Evolutionary conservation across 768 basidiomycete genomes (phyloP).

Genomic region (Paxillus involutus): DNA sequence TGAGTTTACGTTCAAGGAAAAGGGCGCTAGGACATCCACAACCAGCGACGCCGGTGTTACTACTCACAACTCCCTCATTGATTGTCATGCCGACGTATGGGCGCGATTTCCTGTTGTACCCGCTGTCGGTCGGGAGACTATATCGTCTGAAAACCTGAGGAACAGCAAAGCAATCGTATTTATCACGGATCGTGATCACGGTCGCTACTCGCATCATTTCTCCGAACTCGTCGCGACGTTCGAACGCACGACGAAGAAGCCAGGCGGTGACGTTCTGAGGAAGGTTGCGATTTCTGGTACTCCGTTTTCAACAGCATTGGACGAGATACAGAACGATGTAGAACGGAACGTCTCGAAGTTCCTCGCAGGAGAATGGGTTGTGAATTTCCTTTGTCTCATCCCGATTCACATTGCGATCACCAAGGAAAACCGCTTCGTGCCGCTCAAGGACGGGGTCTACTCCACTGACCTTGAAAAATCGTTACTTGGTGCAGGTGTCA

Average conservation of each 20-base stretch:
- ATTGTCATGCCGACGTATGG: slow-evolving; percentile 54
- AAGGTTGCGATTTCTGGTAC: slow-evolving; percentile 31
- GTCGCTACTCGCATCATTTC: slow-evolving; percentile 40
- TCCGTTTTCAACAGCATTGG: slow-evolving; percentile 21
- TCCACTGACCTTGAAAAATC: slow-evolving; percentile 50
- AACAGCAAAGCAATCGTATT: slow-evolving; percentile 36
- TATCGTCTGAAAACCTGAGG: slow-evolving; percentile 29
- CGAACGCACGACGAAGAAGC: slow-evolving; percentile 47
- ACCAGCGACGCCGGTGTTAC: slow-evolving; percentile 10
- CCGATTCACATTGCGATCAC: slow-evolving; percentile 65
- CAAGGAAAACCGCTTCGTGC: slow-evolving; percentile 59
- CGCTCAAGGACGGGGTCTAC: slow-evolving; percentile 56
- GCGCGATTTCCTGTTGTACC: slow-evolving; percentile 53
- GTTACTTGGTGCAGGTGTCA: slow-evolving; percentile 58
- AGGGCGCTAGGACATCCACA: slow-evolving; percentile 18
- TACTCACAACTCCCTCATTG: slow-evolving; percentile 45
- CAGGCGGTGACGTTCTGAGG: slow-evolving; percentile 40
- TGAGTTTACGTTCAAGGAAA: slow-evolving; percentile 54
- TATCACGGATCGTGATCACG: slow-evolving; percentile 34
- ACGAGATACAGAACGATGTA: background rate
- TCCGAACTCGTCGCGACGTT: slow-evolving; percentile 40
- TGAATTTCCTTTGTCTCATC: slow-evolving; percentile 58
- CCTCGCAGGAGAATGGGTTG: slow-evolving; percentile 56
- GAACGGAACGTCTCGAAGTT: slow-evolving; percentile 34
- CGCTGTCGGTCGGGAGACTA: slow-evolving; percentile 42